Base-by-base conservation (phyloP, 106 monocot species). In the Narthecium ossifragum region DNA sequence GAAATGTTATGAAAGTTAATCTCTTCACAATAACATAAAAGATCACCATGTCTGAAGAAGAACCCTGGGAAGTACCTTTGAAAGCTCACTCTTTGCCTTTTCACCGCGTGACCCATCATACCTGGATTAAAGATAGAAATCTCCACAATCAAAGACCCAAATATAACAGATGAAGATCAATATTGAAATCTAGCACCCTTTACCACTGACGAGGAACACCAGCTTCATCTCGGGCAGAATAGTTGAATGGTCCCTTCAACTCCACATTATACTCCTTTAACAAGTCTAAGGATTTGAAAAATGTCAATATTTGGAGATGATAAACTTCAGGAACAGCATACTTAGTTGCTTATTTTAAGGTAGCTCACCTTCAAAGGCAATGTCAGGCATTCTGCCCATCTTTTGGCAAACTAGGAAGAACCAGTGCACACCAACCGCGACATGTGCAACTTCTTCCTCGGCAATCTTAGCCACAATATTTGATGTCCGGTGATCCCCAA, bases 401-500 rank as follows among this genome's bases (percentile, higher is more conserved):
- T 78, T 83, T 69, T 81, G 53, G 56, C 94, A 96, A 15, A 96
- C 73, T 31, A 67, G 38, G 46, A 62, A 40, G 53, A 96, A 96
- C 94, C 90, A 96, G 34, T 68, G 68, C 13, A 84, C 67, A 37
- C 94, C 94, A 51, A 90, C 90, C 32, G 90, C 90, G 30, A 96
- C 94, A 74, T 96, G 94, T 31, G 94, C 94, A 57, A 90, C 75
- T 70, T 96, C 94, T 78, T 96, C 94, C 38, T 90, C 90, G 12
- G 86, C 86, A 56, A 96, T 86, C 71, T 81, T 81, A 6, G 86
- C 80, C 18, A 96, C 90, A 62, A 90, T 86, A 22, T 79, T 48
- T 64, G 94, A 74, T 58, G 94, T 74, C 24, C 80, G 66, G 46
- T 96, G 79, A 49, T 96, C 94, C 52, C 86, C 90, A 66, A 78